These are phyloP conservation scores for Zymoseptoria pseudotritici DNA, from an alignment of 2,329 filamentous ascomycete genomes.

Conservation along the genomic window DNA sequence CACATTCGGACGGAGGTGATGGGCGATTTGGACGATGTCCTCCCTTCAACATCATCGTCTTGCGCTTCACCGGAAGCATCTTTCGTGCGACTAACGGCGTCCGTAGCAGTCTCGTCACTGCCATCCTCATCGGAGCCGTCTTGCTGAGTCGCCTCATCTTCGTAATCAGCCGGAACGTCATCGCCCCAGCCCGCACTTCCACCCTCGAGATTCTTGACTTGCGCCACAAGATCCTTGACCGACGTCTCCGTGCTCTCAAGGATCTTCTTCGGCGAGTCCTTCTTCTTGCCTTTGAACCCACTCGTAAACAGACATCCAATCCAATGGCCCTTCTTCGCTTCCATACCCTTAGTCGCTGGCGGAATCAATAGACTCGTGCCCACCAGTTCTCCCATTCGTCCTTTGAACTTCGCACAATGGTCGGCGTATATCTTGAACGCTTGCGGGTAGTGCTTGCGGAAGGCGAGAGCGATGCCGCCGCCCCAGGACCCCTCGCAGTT, in stretches of 20 bases:
- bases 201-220: not conserved
- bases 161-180: not conserved
- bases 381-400: slow-evolving; percentile 21
- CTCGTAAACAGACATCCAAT: slow-evolving; percentile 55
- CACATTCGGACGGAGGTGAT: slow-evolving; percentile 19
- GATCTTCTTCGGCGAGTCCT: slow-evolving; percentile 39
- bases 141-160: slow-evolving; percentile 34
- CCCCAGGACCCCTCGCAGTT: slow-evolving; percentile 53
- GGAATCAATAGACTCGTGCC: slow-evolving; percentile 50
- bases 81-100: not conserved
- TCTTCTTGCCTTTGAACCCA: slow-evolving; percentile 38
- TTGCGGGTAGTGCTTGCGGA: slow-evolving; percentile 44
- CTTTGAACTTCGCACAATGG: slow-evolving; percentile 38
- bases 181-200: not conserved
- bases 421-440: slow-evolving; percentile 43
- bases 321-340: slow-evolving; percentile 37
- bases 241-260: slow-evolving; percentile 43
- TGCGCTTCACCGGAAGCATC: not conserved
- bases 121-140: slow-evolving; percentile 14
- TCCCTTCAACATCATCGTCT: not conserved
- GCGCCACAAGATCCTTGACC: slow-evolving; percentile 37
- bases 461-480: slow-evolving; percentile 49
- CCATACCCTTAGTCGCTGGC: slow-evolving; percentile 31
- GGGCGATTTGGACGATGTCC: not conserved
- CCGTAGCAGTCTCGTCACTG: slow-evolving; percentile 6